phyloP scores from a whole-genome alignment of 116 monocot genomes.

The Zostera marina region DNA sequence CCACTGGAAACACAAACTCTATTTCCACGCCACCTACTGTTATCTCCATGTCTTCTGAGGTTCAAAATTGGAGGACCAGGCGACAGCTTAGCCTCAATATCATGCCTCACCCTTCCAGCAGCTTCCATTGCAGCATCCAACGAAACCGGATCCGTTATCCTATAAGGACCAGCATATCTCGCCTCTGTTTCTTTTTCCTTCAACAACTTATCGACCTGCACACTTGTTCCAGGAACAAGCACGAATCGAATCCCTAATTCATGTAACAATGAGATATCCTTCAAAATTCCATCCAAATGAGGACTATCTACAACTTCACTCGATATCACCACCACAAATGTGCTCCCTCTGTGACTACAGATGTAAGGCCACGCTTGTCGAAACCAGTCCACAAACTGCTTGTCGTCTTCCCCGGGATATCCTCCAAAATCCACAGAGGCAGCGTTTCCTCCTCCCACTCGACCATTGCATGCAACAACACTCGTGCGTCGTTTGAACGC shows the following conservation, averaged over 20 bases:
- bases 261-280: constrained; percentile 97
- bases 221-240: constrained; percentile 76
- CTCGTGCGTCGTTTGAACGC: no score
- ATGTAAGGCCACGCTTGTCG: constrained; percentile 86
- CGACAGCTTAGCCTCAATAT: constrained; percentile 64
- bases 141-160: constrained; percentile 51
- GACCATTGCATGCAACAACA: no score
- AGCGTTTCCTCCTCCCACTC: no score
- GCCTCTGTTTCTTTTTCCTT: constrained; percentile 50
- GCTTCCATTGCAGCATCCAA: constrained; percentile 70
- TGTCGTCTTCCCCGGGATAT: constrained; percentile 6
- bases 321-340: constrained; percentile 72
- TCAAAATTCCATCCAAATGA: constrained; percentile 42
- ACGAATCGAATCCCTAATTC: constrained; percentile 87
- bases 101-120: constrained; percentile 37
- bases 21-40: constrained; percentile 56
- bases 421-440: neutral
- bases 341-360: constrained; percentile 63
- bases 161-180: constrained; percentile 47
- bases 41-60: constrained; percentile 52
- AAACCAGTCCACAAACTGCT: constrained; percentile 66
- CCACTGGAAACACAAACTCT: constrained; percentile 58
- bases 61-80: constrained; percentile 57
- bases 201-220: constrained; percentile 67
- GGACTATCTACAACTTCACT: constrained; percentile 52